Conservation (phyloP, 2,329 filamentous ascomycete genomes). For the Fusarium buharicum region DNA sequence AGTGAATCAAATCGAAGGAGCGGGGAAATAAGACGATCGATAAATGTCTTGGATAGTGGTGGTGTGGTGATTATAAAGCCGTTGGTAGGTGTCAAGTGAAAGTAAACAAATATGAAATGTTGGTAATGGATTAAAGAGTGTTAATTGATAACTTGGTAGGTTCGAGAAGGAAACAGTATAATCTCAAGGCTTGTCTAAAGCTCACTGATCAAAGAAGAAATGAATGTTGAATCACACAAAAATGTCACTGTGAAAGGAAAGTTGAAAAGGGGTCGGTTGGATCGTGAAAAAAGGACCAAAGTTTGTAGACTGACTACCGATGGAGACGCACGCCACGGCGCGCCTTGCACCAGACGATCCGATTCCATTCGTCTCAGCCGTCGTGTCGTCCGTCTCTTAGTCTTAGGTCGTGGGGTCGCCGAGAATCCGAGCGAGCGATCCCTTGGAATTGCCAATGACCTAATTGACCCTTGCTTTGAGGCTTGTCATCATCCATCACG, state of each 20-base stretch:
- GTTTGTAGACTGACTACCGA: slow-evolving; percentile 27
- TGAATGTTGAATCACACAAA: slow-evolving; percentile 14
- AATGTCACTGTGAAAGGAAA: slow-evolving; percentile 18
- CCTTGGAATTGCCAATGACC: slow-evolving; percentile 19
- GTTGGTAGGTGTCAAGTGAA: slow-evolving; percentile 13
- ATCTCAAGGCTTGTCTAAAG: slow-evolving; percentile 5
- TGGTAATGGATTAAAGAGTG: neutral
- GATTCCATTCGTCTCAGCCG: slow-evolving; percentile 16
- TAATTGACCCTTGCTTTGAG: slow-evolving; percentile 16
- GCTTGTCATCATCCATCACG: slow-evolving; percentile 25
- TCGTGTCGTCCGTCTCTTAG: too few species aligned
- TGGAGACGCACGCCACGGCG: slow-evolving; percentile 27
- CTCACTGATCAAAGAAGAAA: neutral
- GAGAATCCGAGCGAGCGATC: slow-evolving; percentile 34
- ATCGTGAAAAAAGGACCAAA: slow-evolving; percentile 25
- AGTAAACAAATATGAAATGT: slow-evolving; percentile 26
- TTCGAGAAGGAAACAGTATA: neutral
- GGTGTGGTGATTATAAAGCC: slow-evolving; percentile 19
- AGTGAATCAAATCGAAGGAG: slow-evolving; percentile 34
- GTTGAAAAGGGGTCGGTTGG: slow-evolving; percentile 26
- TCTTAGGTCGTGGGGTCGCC: slow-evolving; percentile 31
- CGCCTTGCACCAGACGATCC: slow-evolving; percentile 34
- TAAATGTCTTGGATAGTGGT: slow-evolving; percentile 29
- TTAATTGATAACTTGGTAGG: neutral
- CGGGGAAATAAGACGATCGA: slow-evolving; percentile 31